Base-by-base conservation (phyloP, 2,329 filamentous ascomycete species). In the Boeremia lycopersici region DNA sequence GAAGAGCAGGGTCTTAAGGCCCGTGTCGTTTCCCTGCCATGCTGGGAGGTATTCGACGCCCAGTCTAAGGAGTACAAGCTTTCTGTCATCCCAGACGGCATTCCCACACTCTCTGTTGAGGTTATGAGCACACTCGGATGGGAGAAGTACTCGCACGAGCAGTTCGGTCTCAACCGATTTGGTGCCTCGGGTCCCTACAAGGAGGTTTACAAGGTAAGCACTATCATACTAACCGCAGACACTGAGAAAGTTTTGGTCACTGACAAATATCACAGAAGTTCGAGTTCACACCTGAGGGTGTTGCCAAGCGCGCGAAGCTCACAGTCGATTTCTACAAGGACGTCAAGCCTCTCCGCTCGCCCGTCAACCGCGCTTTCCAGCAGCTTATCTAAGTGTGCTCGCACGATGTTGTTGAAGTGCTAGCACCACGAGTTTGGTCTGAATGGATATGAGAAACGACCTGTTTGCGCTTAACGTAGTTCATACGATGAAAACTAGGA, bases 141-240 rank as follows among this genome's bases (percentile, higher is more conserved):
- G 95, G 93, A 98, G 86, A 90, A 93, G 79, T 99, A 98, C 83
- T 90, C 92, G 56, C 93, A 99, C 81, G 95, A 99, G 87, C 95
- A 99, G 83, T 99, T 99, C 74, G 95, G 95, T 77, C 87, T 99
- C 67, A 99, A 99, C 89, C 87, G 95, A 77, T 99, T 99, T 79
- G 95, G 95, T 87, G 93, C 93, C 67, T 96, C 91, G 52, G 95
- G 93, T 72, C 89, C 93, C 66, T 98, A 98, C 85, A 93, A 93
- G 88, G 89, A 98, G 72, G 92, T 99, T 59, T 99, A 99, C 86
- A 89, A 90, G 84, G 90, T 79, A 72, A 65, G 77, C 68, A 36
- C 15, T n/a, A 8, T 9, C 10, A 13, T 7, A 6, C 12, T 13
- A 12, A 38, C 12, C 8, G 6, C 11, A n/a, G 10, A 15, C 12